Evolutionary conservation across 2,329 filamentous ascomycete genomes (phyloP).

Genomic region (Graphilbum ipis-grandicollis): DNA sequence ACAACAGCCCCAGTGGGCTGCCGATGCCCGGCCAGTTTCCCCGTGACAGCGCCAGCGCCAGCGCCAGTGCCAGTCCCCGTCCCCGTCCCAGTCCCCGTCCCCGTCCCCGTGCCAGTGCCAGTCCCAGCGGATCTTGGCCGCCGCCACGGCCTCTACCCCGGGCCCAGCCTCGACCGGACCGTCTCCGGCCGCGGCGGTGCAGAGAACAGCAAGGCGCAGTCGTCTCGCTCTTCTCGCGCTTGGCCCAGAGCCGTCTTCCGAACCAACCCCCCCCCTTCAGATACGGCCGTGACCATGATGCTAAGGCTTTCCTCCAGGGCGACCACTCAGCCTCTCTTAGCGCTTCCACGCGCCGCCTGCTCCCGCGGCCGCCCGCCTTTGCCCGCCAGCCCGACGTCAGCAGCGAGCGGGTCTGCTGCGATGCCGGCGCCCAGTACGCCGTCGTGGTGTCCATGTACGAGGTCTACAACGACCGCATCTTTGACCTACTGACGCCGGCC

Average conservation of each 20-base stretch:
- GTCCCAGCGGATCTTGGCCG: too few species aligned
- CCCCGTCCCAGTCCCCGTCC: constrained; percentile 16
- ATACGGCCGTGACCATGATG: too few species aligned
- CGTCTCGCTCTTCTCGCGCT: too few species aligned
- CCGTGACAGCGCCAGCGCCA: constrained; percentile 1
- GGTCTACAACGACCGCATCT: constrained; percentile 96
- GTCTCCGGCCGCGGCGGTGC: too few species aligned
- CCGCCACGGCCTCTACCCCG: too few species aligned
- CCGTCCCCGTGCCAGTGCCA: too few species aligned
- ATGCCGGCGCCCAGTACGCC: constrained; percentile 61
- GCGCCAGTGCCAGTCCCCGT: constrained; percentile 2
- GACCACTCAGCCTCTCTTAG: too few species aligned
- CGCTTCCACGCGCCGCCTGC: constrained; percentile 42
- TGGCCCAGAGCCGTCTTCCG: too few species aligned
- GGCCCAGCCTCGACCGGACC: too few species aligned
- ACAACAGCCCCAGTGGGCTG: constrained; percentile 8
- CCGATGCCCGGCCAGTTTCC: constrained; percentile 10
- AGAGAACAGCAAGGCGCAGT: too few species aligned
- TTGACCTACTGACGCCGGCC: constrained; percentile 64
- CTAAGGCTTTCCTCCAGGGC: too few species aligned
- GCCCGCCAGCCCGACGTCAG: constrained; percentile 62
- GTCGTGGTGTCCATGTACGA: constrained; percentile 96
- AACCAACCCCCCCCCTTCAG: too few species aligned
- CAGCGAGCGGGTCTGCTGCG: constrained; percentile 47
- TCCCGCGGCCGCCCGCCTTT: constrained; percentile 52